phyloP scores from a whole-genome alignment of 352 stramenopile genomes.

The Globisporangium polare region DNA sequence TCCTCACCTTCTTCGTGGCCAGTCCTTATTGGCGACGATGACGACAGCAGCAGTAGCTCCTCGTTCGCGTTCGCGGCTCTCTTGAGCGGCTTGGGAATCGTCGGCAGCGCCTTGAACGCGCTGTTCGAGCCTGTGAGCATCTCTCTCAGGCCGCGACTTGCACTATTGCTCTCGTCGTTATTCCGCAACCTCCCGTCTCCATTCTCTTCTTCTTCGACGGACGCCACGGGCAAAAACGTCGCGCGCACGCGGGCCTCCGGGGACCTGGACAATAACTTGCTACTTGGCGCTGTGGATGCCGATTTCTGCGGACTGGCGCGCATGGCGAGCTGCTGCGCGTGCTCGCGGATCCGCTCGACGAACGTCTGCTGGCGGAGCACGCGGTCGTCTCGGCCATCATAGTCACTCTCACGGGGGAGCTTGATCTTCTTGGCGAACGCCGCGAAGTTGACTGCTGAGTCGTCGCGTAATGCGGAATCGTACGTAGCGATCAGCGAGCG shows the following conservation, averaged over 20 bases:
- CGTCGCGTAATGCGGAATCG: slow-evolving; percentile 18
- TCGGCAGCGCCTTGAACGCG: slow-evolving; percentile 3
- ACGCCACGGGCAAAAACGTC: background rate
- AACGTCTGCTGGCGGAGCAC: slow-evolving; percentile 50
- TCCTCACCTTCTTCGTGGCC: background rate
- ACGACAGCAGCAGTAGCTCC: background rate
- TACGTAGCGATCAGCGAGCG: slow-evolving; percentile 30
- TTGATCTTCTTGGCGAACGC: slow-evolving; percentile 39
- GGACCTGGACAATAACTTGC: too few species aligned
- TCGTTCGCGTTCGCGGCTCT: background rate
- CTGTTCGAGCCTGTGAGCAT: background rate
- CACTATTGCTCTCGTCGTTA: background rate
- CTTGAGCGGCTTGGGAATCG: background rate
- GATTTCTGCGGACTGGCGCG: slow-evolving; percentile 7
- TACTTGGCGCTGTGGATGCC: background rate
- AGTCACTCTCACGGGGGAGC: slow-evolving; percentile 19
- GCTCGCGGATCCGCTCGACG: slow-evolving; percentile 35
- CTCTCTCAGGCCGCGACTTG: background rate
- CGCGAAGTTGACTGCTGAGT: slow-evolving; percentile 33
- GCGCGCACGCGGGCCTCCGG: background rate
- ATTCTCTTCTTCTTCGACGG: background rate
- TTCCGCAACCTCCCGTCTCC: background rate
- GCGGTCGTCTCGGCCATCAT: slow-evolving; percentile 21
- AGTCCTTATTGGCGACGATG: background rate
- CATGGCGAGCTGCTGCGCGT: slow-evolving; percentile 27